These are phyloP conservation scores for Tricholoma flavovirens DNA, from an alignment of 768 basidiomycete species.

Conservation along the genomic window DNA sequence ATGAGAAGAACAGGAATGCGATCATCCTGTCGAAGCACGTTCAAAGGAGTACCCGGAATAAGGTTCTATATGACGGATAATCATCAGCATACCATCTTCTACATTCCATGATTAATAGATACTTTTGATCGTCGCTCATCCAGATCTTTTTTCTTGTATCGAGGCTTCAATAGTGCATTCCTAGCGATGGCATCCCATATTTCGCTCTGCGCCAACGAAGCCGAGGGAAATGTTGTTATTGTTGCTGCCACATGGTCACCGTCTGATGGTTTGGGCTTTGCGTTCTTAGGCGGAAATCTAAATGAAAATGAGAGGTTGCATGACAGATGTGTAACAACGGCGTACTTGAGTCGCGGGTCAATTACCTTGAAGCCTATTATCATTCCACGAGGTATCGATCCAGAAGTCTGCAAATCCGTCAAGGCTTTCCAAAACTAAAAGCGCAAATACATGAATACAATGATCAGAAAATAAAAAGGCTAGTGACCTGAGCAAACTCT, in stretches of 20 bases:
- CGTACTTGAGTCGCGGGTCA: slow-evolving; percentile 84
- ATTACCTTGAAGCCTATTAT: slow-evolving; percentile 72
- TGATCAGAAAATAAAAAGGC: background rate
- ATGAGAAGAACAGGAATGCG: slow-evolving; percentile 80
- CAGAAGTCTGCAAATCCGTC: slow-evolving; percentile 55
- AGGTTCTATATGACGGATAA: slow-evolving; percentile 42
- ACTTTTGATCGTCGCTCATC: slow-evolving; percentile 81
- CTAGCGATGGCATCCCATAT: slow-evolving; percentile 69
- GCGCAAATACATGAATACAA: background rate
- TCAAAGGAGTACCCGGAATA: slow-evolving; percentile 71
- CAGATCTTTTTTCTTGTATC: slow-evolving; percentile 77
- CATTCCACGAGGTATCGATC: slow-evolving; percentile 66
- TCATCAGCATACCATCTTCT: background rate
- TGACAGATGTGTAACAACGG: background rate
- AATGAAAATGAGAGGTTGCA: slow-evolving; percentile 1
- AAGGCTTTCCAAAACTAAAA: slow-evolving; percentile 66
- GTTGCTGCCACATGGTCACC: slow-evolving; percentile 22
- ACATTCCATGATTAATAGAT: slow-evolving; percentile 5
- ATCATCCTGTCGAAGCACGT: slow-evolving; percentile 68
- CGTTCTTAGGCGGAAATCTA: slow-evolving; percentile 84
- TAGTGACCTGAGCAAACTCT: slow-evolving; percentile 54
- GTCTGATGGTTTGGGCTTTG: slow-evolving; percentile 33
- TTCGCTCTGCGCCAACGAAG: slow-evolving; percentile 53
- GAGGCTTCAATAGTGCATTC: slow-evolving; percentile 48
- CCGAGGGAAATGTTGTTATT: slow-evolving; percentile 46